Evolutionary conservation across 768 basidiomycete species (phyloP).

Genomic region (Rhodotorula diobovata): DNA sequence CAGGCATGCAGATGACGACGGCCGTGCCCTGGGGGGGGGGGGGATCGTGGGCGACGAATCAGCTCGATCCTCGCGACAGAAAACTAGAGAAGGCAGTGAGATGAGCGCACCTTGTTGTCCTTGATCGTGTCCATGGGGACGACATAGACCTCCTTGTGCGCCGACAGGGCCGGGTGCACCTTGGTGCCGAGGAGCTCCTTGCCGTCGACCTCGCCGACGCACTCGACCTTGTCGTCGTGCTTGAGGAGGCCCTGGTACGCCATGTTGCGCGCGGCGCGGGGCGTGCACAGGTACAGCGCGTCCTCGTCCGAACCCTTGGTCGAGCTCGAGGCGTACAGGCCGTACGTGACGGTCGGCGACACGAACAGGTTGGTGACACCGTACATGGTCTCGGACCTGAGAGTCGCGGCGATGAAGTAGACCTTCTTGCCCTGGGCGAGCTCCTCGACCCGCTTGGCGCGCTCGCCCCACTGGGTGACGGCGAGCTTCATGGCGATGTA

Average conservation of each 20-base stretch:
- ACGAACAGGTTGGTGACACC: slow-evolving; percentile 99
- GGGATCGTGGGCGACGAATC: neutral
- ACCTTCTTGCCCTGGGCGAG: slow-evolving; percentile 61
- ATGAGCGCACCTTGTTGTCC: slow-evolving; percentile 65
- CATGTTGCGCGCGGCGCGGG: slow-evolving; percentile 94
- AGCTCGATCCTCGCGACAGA: neutral
- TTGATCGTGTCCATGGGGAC: slow-evolving; percentile 98
- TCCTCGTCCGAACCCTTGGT: slow-evolving; percentile 47
- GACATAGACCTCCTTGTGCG: slow-evolving; percentile 83
- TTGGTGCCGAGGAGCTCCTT: slow-evolving; percentile 76
- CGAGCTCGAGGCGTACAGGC: slow-evolving; percentile 80
- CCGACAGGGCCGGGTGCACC: slow-evolving; percentile 77
- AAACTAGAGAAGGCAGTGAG: slow-evolving; percentile 38
- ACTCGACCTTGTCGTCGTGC: slow-evolving; percentile 48
- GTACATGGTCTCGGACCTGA: slow-evolving; percentile 98
- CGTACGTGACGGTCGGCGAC: slow-evolving; percentile 82
- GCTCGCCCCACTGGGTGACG: slow-evolving; percentile 74
- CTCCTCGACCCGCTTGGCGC: slow-evolving; percentile 64
- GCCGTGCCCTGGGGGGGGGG: slow-evolving; percentile 70
- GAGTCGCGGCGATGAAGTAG: slow-evolving; percentile 88
- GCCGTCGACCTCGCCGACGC: slow-evolving; percentile 70
- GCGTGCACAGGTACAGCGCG: slow-evolving; percentile 82
- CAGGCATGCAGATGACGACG: slow-evolving; percentile 95
- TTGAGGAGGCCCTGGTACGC: slow-evolving; percentile 82
- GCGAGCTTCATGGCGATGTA: slow-evolving; percentile 94